Percentiles rank a stretch among this genome's conserved stretches.
Conservation (phyloP, 2,329 filamentous ascomycete species). For the Claviceps monticola region DNA sequence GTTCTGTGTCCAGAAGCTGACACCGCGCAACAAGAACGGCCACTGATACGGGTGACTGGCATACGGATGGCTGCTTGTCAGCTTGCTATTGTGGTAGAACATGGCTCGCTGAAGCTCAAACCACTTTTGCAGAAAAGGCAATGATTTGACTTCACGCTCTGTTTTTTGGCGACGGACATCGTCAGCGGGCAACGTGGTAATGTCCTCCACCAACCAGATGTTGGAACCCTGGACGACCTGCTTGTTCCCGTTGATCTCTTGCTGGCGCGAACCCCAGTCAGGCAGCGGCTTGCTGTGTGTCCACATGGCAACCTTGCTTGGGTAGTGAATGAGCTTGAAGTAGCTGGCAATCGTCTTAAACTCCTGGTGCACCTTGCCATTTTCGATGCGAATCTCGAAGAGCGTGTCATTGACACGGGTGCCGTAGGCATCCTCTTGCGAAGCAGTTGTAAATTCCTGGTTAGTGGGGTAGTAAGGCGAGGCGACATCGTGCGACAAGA, state of each 20-base stretch:
- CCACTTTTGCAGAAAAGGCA: slow-evolving; percentile 90
- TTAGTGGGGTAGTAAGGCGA: slow-evolving; percentile 95
- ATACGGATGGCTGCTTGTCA: slow-evolving; percentile 95
- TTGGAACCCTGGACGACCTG: slow-evolving; percentile 81
- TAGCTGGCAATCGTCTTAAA: slow-evolving; percentile 86
- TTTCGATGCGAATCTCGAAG: slow-evolving; percentile 84
- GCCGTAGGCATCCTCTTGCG: slow-evolving; percentile 56
- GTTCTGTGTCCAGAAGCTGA: slow-evolving; percentile 98
- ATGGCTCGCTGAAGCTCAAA: slow-evolving; percentile 93
- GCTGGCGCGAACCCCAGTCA: slow-evolving; percentile 93
- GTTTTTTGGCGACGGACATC: slow-evolving; percentile 62
- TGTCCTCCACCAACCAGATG: slow-evolving; percentile 85
- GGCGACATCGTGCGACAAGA: slow-evolving; percentile 91
- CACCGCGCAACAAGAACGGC: slow-evolving; percentile 92
- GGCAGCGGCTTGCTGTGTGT: slow-evolving; percentile 90
- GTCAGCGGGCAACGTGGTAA: slow-evolving; percentile 62
- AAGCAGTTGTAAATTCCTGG: slow-evolving; percentile 88
- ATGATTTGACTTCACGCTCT: slow-evolving; percentile 61
- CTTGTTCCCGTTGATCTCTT: slow-evolving; percentile 99
- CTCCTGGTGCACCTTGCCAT: slow-evolving; percentile 64
- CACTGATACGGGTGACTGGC: slow-evolving; percentile 90
- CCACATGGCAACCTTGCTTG: slow-evolving; percentile 98
- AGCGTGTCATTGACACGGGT: slow-evolving; percentile 75
- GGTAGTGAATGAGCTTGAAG: slow-evolving; percentile 91
- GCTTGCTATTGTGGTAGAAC: slow-evolving; percentile 98